A percentile compares a stretch with the other conserved stretches of the same genome.
These are phyloP conservation scores for Aspergillus sp. DNA, from an alignment of 2,329 filamentous ascomycete genomes.

Conservation along the genomic window DNA sequence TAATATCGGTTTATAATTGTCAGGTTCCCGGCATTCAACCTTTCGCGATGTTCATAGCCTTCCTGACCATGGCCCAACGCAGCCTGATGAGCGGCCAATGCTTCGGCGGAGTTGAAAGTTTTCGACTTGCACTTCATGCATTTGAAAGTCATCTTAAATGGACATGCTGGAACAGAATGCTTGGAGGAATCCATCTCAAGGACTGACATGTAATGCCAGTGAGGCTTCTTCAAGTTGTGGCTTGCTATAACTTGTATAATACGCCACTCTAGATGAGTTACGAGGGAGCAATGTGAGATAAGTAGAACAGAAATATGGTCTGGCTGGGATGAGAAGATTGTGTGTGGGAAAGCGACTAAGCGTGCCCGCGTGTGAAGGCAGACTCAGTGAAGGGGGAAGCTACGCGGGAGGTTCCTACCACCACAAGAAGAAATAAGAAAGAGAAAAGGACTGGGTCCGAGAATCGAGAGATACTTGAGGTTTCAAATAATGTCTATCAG, in stretches of 20 bases:
- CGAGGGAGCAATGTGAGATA: too few relatives aligned
- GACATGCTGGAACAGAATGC: background rate
- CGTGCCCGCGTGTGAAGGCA: background rate
- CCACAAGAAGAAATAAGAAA: background rate
- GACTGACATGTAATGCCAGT: background rate
- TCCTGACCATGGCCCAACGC: background rate
- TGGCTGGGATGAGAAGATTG: background rate
- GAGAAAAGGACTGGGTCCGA: background rate
- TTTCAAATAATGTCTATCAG: background rate
- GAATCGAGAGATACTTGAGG: background rate
- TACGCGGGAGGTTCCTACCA: background rate
- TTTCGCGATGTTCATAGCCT: background rate
- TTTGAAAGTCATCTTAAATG: background rate
- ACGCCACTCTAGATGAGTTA: too few relatives aligned
- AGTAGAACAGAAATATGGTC: background rate
- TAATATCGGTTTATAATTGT: background rate
- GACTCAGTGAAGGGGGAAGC: background rate
- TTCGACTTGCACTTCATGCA: constrained; percentile 3
- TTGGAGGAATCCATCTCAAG: background rate
- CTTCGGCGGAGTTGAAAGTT: background rate
- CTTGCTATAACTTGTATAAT: too few relatives aligned
- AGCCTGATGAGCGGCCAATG: constrained; percentile 5
- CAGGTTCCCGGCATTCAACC: background rate
- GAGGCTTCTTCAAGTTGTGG: background rate
- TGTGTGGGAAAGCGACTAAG: background rate